Evolutionary conservation across 2,329 filamentous ascomycete species (phyloP), one percentile per base, ranked within the genome.

Genomic region (Beauveria rudraprayagi): DNA sequence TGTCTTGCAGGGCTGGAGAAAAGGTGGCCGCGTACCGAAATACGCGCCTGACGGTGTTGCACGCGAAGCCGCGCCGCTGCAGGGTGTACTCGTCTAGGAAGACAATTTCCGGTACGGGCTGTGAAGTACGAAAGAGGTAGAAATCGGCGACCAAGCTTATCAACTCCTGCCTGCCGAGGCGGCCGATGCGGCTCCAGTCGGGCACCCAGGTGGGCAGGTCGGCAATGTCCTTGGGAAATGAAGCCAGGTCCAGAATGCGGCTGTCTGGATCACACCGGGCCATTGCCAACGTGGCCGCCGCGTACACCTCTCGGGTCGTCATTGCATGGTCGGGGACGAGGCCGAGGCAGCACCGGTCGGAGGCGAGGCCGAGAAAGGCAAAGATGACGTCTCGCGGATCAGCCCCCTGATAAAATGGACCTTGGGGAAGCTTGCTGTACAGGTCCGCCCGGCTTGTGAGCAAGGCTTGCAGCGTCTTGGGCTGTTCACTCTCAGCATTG

Each of bases 361-460:
- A 47, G 28, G 44, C 54, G 5, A 44, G n/a, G 19, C 54, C 54
- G n/a, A 47, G 54, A 40, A 56, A 48, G 7, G 43, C 54, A 47
- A 56, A 56, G 28, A 56, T 56, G 26, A 56, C 28, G 16, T 56
- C 55, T 4, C 55, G 28, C n/a, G 55, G 55, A 10, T 57, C 55
- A 5, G 14, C 16, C 11, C 43, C 44, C 43, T 24, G n/a, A 22
- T 57, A 48, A 40, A 48, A 57, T 2, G 55, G 55, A n/a, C 55
- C 55, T 11, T 11, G 0, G 16, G 7, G 24, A 17, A 37, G 10
- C n/a, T 14, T 19, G 5, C 48, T 26, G n/a, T 7, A 24, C 9
- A 14, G 37, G 5, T 19, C 28, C 3, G 55, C 44, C 19, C 26
- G 43, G 28, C 19, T 46, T n/a, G 28, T 44, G 43, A 48, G 55